Conservation (phyloP, 129 eudicot genomes). For the Flaveria ramosissima region DNA sequence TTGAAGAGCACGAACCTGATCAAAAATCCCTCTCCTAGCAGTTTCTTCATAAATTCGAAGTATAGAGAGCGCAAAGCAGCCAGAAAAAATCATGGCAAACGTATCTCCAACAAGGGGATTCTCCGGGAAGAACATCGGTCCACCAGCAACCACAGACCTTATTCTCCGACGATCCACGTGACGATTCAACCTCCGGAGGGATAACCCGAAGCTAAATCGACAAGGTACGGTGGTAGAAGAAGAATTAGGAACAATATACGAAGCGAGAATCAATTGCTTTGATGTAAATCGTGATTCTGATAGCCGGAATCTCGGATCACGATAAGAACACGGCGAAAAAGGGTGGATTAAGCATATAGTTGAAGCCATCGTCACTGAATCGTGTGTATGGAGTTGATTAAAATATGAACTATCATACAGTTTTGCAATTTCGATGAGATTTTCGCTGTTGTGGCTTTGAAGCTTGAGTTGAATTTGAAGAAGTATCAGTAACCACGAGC, state of each 20-base stretch:
- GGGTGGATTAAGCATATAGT: conserved; percentile 37
- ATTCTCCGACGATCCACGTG: conserved; percentile 16
- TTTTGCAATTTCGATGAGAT: neutral
- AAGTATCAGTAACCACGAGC: neutral
- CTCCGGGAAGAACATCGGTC: conserved; percentile 49
- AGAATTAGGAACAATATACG: neutral
- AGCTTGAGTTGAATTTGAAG: conserved; percentile 11
- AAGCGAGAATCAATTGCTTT: conserved; percentile 15
- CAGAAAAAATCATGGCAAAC: conserved; percentile 54
- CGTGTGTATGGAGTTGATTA: neutral
- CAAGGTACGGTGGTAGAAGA: conserved; percentile 14
- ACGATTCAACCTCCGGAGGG: conserved; percentile 7
- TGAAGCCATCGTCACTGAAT: neutral
- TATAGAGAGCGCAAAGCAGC: conserved; percentile 63
- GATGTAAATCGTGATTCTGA: conserved; percentile 20
- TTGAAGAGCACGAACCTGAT: conserved; percentile 50
- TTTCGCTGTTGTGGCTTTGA: neutral
- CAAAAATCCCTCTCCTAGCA: conserved; percentile 64
- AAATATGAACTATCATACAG: neutral
- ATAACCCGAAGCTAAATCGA: conserved; percentile 13
- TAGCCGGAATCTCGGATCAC: conserved; percentile 38
- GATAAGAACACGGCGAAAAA: conserved; percentile 15
- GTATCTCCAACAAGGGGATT: conserved; percentile 51
- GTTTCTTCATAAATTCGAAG: conserved; percentile 73
- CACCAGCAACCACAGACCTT: conserved; percentile 26